Evolutionary conservation across 345 rosid genomes (phyloP), one percentile per base, ranked within the genome.

Genomic region (Odontarrhena argentea): DNA sequence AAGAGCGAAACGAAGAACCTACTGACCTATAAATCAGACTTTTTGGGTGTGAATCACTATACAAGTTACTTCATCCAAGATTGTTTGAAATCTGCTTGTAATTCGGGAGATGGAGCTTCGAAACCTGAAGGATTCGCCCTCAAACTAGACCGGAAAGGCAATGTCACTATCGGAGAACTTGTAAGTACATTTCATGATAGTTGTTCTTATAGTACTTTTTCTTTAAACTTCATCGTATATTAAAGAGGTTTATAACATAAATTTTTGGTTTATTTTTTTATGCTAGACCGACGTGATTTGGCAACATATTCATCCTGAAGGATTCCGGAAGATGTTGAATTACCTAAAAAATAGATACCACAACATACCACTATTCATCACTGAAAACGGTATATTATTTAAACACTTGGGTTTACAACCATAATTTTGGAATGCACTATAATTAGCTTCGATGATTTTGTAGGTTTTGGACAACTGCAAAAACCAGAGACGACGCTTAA

Each of bases 11-110:
- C 54, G 48, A 62, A 78, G 40, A 76, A 30, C 28, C 72, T 87
- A 44, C 65, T 65, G 68, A 77, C 37, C 3, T 74, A 41, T 8
- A 79, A 80, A 37, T 63, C 83, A 35, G 86, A 89, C 70, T 89
- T 89, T 65, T 74, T 85, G 25, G 91, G 96, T 26, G 52, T 89
- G 48, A 87, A 89, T 74, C 86, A 87, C 25, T 89, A 89, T n/a
- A 85, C 75, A 7, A 81, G 86, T 76, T 82, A 72, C 73, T 89
- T 79, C 40, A 50, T 71, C 22, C 70, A 81, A 65, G 92, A 86
- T 79, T 85, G 96, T 76, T 62, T 80, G 12, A 69, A 74, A 48
- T 68, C 86, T 11, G 28, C 34, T 26, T 88, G 89, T 63, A 74
- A 81, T 37, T 55, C 57, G 40, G 89, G 88, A 61, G 69, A 69